These are phyloP conservation scores for Rhizophagus sp. DNA, from an alignment of 192 early-diverging fungal species.

Conservation along the genomic window DNA sequence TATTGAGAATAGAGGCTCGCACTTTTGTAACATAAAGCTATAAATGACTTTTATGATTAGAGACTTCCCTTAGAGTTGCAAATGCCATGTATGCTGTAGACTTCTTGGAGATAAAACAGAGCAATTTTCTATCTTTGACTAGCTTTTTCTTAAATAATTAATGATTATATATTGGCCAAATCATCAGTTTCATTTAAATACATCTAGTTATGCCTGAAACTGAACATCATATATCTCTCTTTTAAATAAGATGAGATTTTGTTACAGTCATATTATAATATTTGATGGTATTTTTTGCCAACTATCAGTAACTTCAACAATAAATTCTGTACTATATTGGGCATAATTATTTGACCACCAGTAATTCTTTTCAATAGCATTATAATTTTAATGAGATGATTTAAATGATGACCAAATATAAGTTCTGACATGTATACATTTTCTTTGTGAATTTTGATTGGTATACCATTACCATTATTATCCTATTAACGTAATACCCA, in stretches of 20 bases:
- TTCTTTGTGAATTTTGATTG: slow-evolving; percentile 92
- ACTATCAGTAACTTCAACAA: slow-evolving; percentile 83
- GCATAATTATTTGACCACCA: slow-evolving; percentile 93
- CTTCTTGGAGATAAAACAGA: slow-evolving; percentile 81
- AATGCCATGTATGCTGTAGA: slow-evolving; percentile 89
- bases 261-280: slow-evolving; percentile 91
- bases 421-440: slow-evolving; percentile 92
- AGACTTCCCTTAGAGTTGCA: slow-evolving; percentile 92
- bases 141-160: slow-evolving; percentile 75
- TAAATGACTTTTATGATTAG: slow-evolving; percentile 85
- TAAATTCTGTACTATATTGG: slow-evolving; percentile 92
- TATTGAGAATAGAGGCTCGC: slow-evolving; percentile 97
- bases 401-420: slow-evolving; percentile 95
- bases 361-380: slow-evolving; percentile 88
- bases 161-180: slow-evolving; percentile 26
- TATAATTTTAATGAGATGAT: slow-evolving; percentile 95
- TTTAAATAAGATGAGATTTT: slow-evolving; percentile 65
- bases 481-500: slow-evolving; percentile 84
- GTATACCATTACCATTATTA: slow-evolving; percentile 96
- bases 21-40: slow-evolving; percentile 94
- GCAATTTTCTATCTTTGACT: slow-evolving; percentile 91
- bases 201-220: slow-evolving; percentile 88
- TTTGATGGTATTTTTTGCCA: slow-evolving; percentile 81
- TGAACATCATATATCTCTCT: slow-evolving; percentile 90
- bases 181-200: slow-evolving; percentile 49